Base-by-base conservation (phyloP, 495 filamentous ascomycete genomes). In the Neurospora africana region DNA sequence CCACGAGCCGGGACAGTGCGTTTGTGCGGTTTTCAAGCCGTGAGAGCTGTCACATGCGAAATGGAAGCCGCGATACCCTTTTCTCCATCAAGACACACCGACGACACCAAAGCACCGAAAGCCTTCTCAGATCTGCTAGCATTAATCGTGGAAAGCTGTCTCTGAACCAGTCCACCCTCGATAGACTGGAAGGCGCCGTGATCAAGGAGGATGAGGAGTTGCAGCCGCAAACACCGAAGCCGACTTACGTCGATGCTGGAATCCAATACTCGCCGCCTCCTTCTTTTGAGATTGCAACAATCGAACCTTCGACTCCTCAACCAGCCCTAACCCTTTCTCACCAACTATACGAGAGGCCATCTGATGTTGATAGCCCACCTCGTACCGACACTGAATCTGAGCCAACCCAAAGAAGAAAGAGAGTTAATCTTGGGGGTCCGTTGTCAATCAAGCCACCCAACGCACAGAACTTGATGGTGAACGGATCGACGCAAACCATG, bases 211-310 rank as follows among this genome's bases (percentile, higher is more conserved):
- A 87, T 43, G 84, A 86, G 38, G 82, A 82, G 72, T 76, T 76
- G 36, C 70, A 72, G 47, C 36, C 70, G 38, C 70, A 79, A 2
- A 43, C 73, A 5, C 76, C 76, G 11, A 78, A 73, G 65, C 69
- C 68, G 43, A 75, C 47, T 43, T 95, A 94, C 79, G 86, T 86
- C 44, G 92, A 96, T 78, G 86, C 86, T n/a, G 92, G 89, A 3
- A 86, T 92, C 47, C 94, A 97, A 79, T 93, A 86, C 76, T 93
- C 94, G 58, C 93, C 93, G 58, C 94, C 92, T 8, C 85, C 89
- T 3, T 96, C 92, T 21, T 93, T 93, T 7, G 84, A 82, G 61
- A 69, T 87, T n/a, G 73, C 80, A 38, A 78, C 81, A 1, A 72
- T 72, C 36, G 83, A 81, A 75, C 78, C 84, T 8, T 72, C 83